Base-by-base conservation (phyloP, 495 filamentous ascomycete species). In the Letharia columbiana region DNA sequence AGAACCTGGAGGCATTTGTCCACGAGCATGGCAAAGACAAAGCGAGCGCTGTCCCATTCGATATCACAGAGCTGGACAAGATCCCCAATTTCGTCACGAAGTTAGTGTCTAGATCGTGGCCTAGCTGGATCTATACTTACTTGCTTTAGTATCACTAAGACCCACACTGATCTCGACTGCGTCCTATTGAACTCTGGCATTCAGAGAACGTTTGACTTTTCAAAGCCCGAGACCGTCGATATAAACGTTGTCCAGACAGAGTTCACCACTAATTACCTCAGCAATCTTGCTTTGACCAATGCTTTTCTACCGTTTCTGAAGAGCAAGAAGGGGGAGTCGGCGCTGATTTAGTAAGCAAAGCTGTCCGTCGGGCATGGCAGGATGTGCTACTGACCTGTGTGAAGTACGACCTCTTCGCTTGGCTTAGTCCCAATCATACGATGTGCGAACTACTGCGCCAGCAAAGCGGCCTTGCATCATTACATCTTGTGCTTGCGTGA, bases 181-280 rank as follows among this genome's bases (percentile, higher is more conserved):
- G 58, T 79, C 23, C 68, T 77, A 12, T 56, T 80, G 28, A 79
- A 80, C 62, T 76, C 77, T 62, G 75, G 78, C 69, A 74, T 85
- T 71, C 72, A 86, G 68, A 68, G 81, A 47, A 65, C 71, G 6
- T 77, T 88, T 59, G 79, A 91, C 74, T 86, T 90, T 74, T 74
- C 82, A 33, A 76, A 83, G 28, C 86, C 89, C 2, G 75, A 77
- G 13, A 77, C 74, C 12, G 78, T 89, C 63, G 78, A 87, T 70
- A 76, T 91, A 0, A 71, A 74, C 0, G 54, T 75, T 0, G 73
- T 87, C 23, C 73, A 83, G 54, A 67, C 75, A 10, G 89, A 91
- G 71, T 64, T 90, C 37, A 75, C 74, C 12, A 89, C 85, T 3
- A 91, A 92, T 75, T 91, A 90, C 74, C 81, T 82, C 40, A 79